A percentile compares a stretch with the other conserved stretches of the same genome.
These are phyloP conservation scores for Amphichorda felina DNA, from an alignment of 2,329 filamentous ascomycete genomes.

Conservation along the genomic window DNA sequence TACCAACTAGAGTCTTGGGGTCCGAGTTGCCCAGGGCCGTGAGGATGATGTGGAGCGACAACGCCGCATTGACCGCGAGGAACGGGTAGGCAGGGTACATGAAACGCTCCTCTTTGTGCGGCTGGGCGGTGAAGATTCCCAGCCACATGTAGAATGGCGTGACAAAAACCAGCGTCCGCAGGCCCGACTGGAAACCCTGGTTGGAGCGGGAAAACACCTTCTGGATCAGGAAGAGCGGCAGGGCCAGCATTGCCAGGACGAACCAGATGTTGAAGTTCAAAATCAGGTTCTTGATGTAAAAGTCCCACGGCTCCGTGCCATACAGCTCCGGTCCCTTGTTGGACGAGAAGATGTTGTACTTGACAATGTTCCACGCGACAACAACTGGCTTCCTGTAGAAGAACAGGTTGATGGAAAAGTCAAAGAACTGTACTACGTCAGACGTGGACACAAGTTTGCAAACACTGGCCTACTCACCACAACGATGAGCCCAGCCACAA, in stretches of 20 bases:
- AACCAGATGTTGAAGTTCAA: constrained; percentile 98
- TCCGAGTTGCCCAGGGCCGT: constrained; percentile 61
- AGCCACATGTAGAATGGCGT: constrained; percentile 93
- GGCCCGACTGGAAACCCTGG: constrained; percentile 53
- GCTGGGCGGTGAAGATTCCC: constrained; percentile 77
- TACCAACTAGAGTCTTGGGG: constrained; percentile 53
- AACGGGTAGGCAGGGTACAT: constrained; percentile 97
- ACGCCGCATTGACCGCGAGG: constrained; percentile 75
- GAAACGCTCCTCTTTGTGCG: constrained; percentile 96
- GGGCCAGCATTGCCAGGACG: constrained; percentile 58
- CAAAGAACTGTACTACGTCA: constrained; percentile 41
- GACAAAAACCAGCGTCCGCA: constrained; percentile 69
- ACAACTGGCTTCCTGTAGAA: constrained; percentile 73
- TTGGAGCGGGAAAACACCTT: constrained; percentile 50
- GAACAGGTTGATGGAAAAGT: constrained; percentile 63
- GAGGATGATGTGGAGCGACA: constrained; percentile 72
- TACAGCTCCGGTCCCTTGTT: constrained; percentile 82
- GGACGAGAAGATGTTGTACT: constrained; percentile 86
- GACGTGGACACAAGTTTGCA: not conserved
- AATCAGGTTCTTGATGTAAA: constrained; percentile 82
- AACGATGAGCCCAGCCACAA: constrained; percentile 52
- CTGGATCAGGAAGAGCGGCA: constrained; percentile 67
- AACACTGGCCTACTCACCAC: constrained; percentile 39
- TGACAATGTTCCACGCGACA: constrained; percentile 85
- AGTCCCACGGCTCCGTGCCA: constrained; percentile 92